Evolutionary conservation across 768 basidiomycete species (phyloP).

Genomic region (Leccinum disarticulatum): DNA sequence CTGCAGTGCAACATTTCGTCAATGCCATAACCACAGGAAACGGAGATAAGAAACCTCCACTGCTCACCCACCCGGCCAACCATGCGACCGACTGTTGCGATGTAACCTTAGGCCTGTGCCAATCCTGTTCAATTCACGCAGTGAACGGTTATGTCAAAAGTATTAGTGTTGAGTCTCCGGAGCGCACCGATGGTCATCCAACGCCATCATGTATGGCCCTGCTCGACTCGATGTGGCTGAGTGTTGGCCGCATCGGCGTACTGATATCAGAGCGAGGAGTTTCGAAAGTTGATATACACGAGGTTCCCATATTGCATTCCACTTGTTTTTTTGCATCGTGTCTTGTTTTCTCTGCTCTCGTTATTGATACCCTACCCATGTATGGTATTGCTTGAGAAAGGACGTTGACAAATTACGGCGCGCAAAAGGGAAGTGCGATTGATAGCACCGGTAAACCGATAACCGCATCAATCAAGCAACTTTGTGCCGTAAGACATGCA

Average conservation of each 20-base stretch:
- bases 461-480: background rate
- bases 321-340: background rate
- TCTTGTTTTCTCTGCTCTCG: background rate
- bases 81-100: too few species aligned
- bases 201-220: background rate
- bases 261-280: background rate
- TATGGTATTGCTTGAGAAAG: background rate
- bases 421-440: background rate
- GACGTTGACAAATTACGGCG: background rate
- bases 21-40: background rate
- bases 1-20: background rate
- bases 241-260: background rate
- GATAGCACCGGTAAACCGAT: background rate
- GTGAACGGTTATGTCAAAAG: background rate
- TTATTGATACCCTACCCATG: background rate
- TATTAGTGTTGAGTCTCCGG: background rate
- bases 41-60: background rate
- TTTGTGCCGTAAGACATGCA: background rate
- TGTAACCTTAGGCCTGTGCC: background rate
- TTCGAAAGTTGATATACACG: background rate
- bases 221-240: background rate
- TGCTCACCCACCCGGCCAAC: background rate
- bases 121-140: background rate
- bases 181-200: background rate
- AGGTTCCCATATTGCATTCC: background rate